These are phyloP conservation scores for Solanum acaule DNA, from an alignment of 257 asterid genomes.

Conservation along the genomic window DNA sequence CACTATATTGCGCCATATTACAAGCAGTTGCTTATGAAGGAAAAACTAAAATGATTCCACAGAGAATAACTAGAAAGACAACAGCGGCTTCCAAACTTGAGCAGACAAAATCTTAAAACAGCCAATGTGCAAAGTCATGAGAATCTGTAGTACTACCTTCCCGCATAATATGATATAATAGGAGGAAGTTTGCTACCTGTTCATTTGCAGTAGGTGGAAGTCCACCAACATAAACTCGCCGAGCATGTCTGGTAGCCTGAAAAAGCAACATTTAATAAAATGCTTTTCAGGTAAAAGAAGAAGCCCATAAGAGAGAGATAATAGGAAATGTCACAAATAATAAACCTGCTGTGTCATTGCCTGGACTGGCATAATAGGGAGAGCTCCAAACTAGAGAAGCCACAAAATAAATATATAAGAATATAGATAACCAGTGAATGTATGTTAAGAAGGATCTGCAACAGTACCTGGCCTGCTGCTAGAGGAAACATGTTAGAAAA, in stretches of 20 bases:
- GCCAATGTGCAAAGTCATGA: neutral
- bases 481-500: slow-evolving; percentile 71
- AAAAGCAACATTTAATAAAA: slow-evolving; percentile 7
- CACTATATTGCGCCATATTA: neutral
- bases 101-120: neutral
- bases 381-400: slow-evolving; percentile 53
- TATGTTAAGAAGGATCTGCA: neutral
- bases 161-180: neutral
- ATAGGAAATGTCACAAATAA: neutral
- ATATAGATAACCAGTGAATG: neutral
- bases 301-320: neutral
- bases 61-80: neutral
- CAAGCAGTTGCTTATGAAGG: neutral
- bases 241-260: slow-evolving; percentile 96
- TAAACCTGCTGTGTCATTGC: slow-evolving; percentile 99
- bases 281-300: neutral
- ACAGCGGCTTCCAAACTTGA: neutral
- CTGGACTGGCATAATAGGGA: slow-evolving; percentile 75
- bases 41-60: neutral
- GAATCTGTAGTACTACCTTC: neutral
- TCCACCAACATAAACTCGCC: slow-evolving; percentile 97
- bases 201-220: slow-evolving; percentile 93
- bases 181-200: slow-evolving; percentile 39
- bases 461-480: slow-evolving; percentile 65
- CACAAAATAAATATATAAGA: slow-evolving; percentile 1